These are phyloP conservation scores for Fusarium sp. DNA, from an alignment of 2,329 filamentous ascomycete genomes.

Conservation along the genomic window DNA sequence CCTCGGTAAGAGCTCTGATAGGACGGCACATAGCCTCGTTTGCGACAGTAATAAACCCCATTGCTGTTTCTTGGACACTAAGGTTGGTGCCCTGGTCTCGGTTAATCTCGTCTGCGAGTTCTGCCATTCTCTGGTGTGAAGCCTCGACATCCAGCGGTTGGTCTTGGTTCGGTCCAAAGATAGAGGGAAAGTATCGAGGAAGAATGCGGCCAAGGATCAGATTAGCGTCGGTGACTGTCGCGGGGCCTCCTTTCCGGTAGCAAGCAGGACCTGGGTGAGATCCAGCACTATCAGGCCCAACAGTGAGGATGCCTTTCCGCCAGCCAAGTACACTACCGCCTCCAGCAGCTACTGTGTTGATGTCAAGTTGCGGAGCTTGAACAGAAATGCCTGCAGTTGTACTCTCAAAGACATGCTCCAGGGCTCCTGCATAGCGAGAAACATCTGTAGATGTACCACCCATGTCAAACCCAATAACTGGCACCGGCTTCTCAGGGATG, in stretches of 20 bases:
- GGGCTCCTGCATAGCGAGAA: constrained; percentile 84
- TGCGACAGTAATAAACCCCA: constrained; percentile 89
- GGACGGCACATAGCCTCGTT: constrained; percentile 93
- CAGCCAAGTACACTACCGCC: constrained; percentile 89
- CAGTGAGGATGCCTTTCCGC: constrained; percentile 88
- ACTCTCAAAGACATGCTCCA: constrained; percentile 94
- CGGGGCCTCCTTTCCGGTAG: constrained; percentile 88
- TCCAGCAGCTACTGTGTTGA: constrained; percentile 93
- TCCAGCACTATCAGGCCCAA: constrained; percentile 89
- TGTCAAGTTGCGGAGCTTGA: constrained; percentile 91
- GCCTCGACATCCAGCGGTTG: constrained; percentile 82
- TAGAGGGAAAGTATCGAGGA: constrained; percentile 93
- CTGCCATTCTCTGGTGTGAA: constrained; percentile 80
- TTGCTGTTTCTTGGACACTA: constrained; percentile 86
- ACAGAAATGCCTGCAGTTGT: constrained; percentile 93
- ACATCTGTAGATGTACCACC: constrained; percentile 94
- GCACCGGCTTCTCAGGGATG: constrained; percentile 83
- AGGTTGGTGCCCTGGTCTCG: constrained; percentile 79
- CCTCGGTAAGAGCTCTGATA: constrained; percentile 90
- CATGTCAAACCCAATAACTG: constrained; percentile 95
- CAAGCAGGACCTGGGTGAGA: constrained; percentile 91
- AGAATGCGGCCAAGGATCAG: constrained; percentile 85
- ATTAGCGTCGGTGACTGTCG: constrained; percentile 93
- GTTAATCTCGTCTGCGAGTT: constrained; percentile 84
- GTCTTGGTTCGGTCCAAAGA: constrained; percentile 91